phyloP scores from a whole-genome alignment of 2,329 filamentous ascomycete genomes.

The Byssothecium circinans region DNA sequence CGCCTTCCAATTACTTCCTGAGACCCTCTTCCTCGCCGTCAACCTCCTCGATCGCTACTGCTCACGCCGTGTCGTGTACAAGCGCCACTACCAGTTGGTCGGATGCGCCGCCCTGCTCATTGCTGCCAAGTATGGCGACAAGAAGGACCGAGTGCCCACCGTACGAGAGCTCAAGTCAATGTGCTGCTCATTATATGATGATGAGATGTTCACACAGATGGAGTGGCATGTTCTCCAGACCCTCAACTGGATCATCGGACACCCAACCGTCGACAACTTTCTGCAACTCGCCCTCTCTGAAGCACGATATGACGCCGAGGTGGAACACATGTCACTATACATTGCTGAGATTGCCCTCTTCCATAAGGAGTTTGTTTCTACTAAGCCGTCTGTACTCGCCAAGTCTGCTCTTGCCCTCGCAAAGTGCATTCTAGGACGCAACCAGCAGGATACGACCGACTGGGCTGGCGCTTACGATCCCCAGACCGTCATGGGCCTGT shows the following conservation, averaged over 20 bases:
- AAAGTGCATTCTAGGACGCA: conserved; percentile 79
- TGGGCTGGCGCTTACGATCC: conserved; percentile 75
- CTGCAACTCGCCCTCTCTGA: conserved; percentile 84
- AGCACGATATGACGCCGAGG: conserved; percentile 73
- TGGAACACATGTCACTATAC: conserved; percentile 93
- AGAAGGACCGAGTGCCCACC: conserved; percentile 97
- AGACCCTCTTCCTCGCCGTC: conserved; percentile 93
- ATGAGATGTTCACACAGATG: conserved; percentile 99
- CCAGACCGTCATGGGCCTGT: conserved; percentile 64
- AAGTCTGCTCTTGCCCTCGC: conserved; percentile 83
- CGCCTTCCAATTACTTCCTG: conserved; percentile 88
- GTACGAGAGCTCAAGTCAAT: conserved; percentile 97
- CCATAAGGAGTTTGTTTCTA: conserved; percentile 95
- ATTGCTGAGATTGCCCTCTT: conserved; percentile 94
- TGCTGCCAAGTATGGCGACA: conserved; percentile 97
- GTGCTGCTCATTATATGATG: conserved; percentile 98
- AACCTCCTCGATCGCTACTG: conserved; percentile 98
- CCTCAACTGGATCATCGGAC: conserved; percentile 91
- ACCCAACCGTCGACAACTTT: conserved; percentile 94
- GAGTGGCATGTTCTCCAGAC: conserved; percentile 99
- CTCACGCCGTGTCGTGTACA: conserved; percentile 96
- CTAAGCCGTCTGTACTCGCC: conserved; percentile 86
- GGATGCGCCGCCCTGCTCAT: conserved; percentile 95
- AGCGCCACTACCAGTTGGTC: conserved; percentile 97
- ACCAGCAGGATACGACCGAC: conserved; percentile 73